These are phyloP conservation scores for Trametes gibbosa DNA, from an alignment of 768 basidiomycete genomes.

Conservation along the genomic window DNA sequence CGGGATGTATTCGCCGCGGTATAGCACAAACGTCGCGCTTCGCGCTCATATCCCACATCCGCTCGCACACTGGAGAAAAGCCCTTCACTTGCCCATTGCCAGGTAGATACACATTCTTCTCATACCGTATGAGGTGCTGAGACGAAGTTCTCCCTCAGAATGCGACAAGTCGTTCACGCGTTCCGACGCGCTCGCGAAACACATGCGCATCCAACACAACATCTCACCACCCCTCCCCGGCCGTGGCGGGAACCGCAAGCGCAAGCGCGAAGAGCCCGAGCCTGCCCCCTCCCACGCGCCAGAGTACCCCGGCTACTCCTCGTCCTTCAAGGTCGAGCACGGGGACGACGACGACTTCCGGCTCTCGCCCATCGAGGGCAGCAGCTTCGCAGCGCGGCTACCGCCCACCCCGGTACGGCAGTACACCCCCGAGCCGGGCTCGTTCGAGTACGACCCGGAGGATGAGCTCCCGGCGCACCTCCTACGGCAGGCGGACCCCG, in stretches of 20 bases:
- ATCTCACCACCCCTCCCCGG: constrained; percentile 71
- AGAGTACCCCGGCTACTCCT: constrained; percentile 31
- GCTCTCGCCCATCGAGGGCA: constrained; percentile 30
- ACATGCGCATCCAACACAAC: constrained; percentile 87
- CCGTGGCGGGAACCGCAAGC: constrained; percentile 66
- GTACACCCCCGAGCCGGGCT: constrained; percentile 26
- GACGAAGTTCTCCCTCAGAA: constrained; percentile 44
- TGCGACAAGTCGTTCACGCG: constrained; percentile 96
- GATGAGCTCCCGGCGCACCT: constrained; percentile 59
- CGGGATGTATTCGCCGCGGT: constrained; percentile 74
- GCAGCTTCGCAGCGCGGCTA: constrained; percentile 30
- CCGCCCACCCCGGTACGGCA: constrained; percentile 19
- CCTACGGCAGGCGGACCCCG: constrained; percentile 46
- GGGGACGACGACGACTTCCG: constrained; percentile 39
- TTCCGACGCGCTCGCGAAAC: constrained; percentile 89
- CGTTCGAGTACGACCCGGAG: constrained; percentile 31
- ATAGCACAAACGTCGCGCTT: constrained; percentile 86
- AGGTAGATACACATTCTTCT: constrained; percentile 43
- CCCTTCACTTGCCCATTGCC: constrained; percentile 82
- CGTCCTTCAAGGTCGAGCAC: constrained; percentile 53
- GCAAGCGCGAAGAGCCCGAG: constrained; percentile 49
- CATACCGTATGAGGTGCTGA: background rate
- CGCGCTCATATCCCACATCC: constrained; percentile 85
- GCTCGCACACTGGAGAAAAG: constrained; percentile 93
- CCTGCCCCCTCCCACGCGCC: constrained; percentile 24